Percentiles rank a stretch among this genome's conserved stretches.
Evolutionary conservation across 306 rosid species (phyloP).

Genomic region (Ormosia semicastrata): DNA sequence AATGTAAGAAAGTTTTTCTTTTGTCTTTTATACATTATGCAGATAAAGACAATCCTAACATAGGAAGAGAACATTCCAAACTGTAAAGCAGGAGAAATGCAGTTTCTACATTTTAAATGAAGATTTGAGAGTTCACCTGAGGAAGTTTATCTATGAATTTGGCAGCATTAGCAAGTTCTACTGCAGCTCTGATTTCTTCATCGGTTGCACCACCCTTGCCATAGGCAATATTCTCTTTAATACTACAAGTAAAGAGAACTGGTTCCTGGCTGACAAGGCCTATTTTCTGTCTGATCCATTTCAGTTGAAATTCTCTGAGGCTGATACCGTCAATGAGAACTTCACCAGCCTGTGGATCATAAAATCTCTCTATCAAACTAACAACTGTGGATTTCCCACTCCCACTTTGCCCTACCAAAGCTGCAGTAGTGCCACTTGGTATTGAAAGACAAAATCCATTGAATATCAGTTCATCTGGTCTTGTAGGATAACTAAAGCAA

Average conservation of each 20-base stretch:
- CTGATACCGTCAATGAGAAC: constrained; percentile 73
- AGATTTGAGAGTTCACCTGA: constrained; percentile 38
- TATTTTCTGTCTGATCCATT: constrained; percentile 81
- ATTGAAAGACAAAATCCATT: constrained; percentile 49
- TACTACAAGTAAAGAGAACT: constrained; percentile 61
- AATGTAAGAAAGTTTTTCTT: neutral
- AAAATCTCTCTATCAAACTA: constrained; percentile 79
- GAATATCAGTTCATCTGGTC: constrained; percentile 56
- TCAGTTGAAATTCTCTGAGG: constrained; percentile 63
- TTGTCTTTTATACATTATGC: neutral
- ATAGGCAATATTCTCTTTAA: constrained; percentile 74
- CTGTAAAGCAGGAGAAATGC: neutral
- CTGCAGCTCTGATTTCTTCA: constrained; percentile 67
- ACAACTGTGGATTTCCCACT: constrained; percentile 84
- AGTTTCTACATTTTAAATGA: neutral
- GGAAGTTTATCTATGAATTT: constrained; percentile 75
- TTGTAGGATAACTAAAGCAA: constrained; percentile 64
- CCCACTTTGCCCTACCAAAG: constrained; percentile 89
- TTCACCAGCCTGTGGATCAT: constrained; percentile 80
- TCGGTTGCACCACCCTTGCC: constrained; percentile 69
- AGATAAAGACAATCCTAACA: neutral
- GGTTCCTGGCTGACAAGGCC: constrained; percentile 90
- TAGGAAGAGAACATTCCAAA: neutral
- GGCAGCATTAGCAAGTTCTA: constrained; percentile 77
- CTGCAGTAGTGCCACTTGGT: constrained; percentile 58